phyloP scores from a whole-genome alignment of 1,284 basidiomycete species.

The Sanguinoderma infundibulare region DNA sequence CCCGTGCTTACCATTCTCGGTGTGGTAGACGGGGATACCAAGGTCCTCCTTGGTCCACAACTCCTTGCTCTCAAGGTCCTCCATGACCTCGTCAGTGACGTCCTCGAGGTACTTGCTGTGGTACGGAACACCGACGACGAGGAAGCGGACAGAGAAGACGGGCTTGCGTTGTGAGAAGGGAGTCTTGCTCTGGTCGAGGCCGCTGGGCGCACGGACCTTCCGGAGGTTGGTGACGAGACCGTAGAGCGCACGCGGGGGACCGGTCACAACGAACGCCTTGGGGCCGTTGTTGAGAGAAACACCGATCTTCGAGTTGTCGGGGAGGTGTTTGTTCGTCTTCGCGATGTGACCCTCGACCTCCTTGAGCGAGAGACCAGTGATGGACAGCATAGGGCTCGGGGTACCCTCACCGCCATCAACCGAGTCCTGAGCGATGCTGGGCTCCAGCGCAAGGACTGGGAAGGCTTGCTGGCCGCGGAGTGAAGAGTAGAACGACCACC shows the following conservation, averaged over 20 bases:
- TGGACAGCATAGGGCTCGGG: conserved; percentile 92
- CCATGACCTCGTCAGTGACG: conserved; percentile 78
- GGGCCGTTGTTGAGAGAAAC: conserved; percentile 94
- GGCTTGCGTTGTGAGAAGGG: conserved; percentile 96
- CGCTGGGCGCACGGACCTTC: conserved; percentile 86
- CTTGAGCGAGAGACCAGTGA: conserved; percentile 83
- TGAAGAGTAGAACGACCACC: conserved; percentile 93
- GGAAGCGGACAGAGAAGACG: conserved; percentile 91
- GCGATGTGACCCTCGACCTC: conserved; percentile 84
- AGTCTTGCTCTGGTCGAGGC: conserved; percentile 92
- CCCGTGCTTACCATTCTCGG: conserved; percentile 78
- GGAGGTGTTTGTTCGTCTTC: conserved; percentile 89
- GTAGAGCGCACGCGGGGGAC: conserved; percentile 90
- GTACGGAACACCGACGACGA: conserved; percentile 94
- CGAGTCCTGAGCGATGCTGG: conserved; percentile 85
- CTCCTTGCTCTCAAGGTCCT: conserved; percentile 80
- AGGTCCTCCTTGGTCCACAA: conserved; percentile 82
- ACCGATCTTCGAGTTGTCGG: conserved; percentile 77
- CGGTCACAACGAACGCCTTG: conserved; percentile 92
- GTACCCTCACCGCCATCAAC: conserved; percentile 92
- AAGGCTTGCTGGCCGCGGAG: conserved; percentile 94
- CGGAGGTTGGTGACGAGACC: conserved; percentile 91
- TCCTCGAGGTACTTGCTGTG: conserved; percentile 89
- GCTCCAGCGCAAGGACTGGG: conserved; percentile 92
- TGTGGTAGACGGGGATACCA: conserved; percentile 88